These are phyloP conservation scores for Lenzites betulinus DNA, from an alignment of 768 basidiomycete species.

Conservation along the genomic window DNA sequence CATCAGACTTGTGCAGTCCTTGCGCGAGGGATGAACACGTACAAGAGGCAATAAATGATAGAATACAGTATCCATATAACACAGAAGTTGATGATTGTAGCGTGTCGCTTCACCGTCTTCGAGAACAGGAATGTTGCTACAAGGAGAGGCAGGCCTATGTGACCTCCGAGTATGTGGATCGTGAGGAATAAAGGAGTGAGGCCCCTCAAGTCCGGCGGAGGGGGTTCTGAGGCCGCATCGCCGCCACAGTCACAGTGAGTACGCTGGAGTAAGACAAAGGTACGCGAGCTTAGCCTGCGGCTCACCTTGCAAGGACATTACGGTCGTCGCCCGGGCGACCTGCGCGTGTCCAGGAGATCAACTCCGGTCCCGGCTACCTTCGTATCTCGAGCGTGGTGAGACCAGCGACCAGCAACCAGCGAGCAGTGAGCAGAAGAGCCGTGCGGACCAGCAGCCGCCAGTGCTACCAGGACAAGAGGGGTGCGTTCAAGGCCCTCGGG, in stretches of 20 bases:
- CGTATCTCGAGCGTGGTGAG: background rate
- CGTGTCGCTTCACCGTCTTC: slow-evolving; percentile 47
- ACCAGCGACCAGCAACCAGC: slow-evolving; percentile 2
- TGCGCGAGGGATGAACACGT: slow-evolving; percentile 29
- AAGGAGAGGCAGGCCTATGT: slow-evolving; percentile 52
- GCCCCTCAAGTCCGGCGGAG: slow-evolving; percentile 17
- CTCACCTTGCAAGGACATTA: slow-evolving; percentile 6
- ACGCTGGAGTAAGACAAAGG: background rate
- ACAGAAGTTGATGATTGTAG: slow-evolving; percentile 59
- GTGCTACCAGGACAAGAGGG: slow-evolving; percentile 10
- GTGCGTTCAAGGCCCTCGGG: background rate
- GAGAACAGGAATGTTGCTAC: slow-evolving; percentile 47
- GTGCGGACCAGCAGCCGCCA: slow-evolving; percentile 15
- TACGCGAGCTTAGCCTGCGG: slow-evolving; percentile 18
- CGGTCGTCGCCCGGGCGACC: slow-evolving; percentile 16
- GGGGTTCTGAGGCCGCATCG: slow-evolving; percentile 12
- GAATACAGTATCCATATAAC: slow-evolving; percentile 59
- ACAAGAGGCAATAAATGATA: slow-evolving; percentile 52
- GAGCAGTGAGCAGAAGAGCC: background rate
- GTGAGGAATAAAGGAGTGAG: slow-evolving; percentile 45
- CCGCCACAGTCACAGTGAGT: slow-evolving; percentile 3
- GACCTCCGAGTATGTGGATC: slow-evolving; percentile 53
- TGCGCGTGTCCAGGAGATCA: slow-evolving; percentile 17
- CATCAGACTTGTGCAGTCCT: background rate
- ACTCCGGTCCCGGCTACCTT: slow-evolving; percentile 10